Base-by-base conservation (phyloP, 441 rosid species). In the Melastoma candidum region DNA sequence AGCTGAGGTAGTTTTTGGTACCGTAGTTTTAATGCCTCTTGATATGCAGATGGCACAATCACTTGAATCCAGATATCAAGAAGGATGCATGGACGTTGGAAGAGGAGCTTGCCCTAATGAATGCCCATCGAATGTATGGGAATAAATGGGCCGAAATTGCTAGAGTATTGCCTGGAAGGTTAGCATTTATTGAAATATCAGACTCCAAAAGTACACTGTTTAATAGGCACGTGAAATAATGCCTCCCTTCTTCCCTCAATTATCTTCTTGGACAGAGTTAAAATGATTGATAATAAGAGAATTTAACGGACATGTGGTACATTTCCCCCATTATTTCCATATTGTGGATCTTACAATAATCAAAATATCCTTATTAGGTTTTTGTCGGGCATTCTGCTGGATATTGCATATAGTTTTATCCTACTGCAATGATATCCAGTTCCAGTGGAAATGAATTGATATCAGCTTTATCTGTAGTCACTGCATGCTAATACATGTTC, bases 121-220 rank as follows among this genome's bases (percentile, higher is more conserved):
- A 82, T 60, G 95, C 97, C 48, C 99, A 94, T 76, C 68, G 62
- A 50, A 41, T 59, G 39, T 68, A 87, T 54, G 97, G 99, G 59
- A 94, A 94, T 73, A 90, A 71, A 68, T 94, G 99, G 99, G 99
- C 99, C 65, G 95, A 90, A 73, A 95, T 95, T 29, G 95, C 99
- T 13, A 95, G 79, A 71, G 87, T 83, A 66, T 74, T 95, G 62
- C 95, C 90, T 9, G 99, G 99, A 77, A 95, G 99, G 99, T 95
- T 78, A 39, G 58, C 44, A 39, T 12, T 11, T 53, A n/a, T 2
- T 9, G 36, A 36, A 52, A 52, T 8, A 12, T 52, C 26, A 11
- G 56, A 13, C n/a, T 26, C 39, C 22, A 26, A 26, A 9, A 26
- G 2, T 12, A 44, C 24, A 39, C 44, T 36, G 39, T 13, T 53